A percentile compares a stretch with the other conserved stretches of the same genome.
Conservation (phyloP, 208 protist genomes). For the Crithidia thermophila region DNA sequence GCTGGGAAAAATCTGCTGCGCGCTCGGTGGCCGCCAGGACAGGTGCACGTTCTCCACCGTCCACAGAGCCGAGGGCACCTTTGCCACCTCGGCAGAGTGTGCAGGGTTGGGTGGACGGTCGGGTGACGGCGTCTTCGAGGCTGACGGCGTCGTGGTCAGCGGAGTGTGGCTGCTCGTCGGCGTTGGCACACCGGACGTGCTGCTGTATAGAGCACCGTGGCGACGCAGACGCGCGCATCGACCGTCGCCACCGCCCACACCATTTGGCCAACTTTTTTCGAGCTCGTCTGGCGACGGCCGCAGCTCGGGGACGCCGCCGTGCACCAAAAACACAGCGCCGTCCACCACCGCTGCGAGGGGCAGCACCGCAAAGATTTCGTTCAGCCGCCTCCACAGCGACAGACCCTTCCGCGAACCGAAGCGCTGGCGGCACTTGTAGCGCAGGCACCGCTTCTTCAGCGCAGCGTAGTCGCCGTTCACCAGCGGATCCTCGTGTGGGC, state of each 20-base stretch:
- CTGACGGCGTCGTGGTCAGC: neutral
- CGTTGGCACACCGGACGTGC: slow-evolving; percentile 9
- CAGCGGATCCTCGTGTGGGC: slow-evolving; percentile 82
- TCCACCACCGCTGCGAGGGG: slow-evolving; percentile 89
- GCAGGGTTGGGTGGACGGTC: too few relatives aligned
- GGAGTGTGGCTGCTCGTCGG: too few relatives aligned
- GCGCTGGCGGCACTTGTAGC: slow-evolving; percentile 64
- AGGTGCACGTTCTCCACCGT: too few relatives aligned
- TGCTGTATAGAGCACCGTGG: slow-evolving; percentile 3
- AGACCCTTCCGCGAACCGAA: slow-evolving; percentile 62
- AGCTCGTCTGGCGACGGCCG: neutral
- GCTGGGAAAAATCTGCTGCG: too few relatives aligned
- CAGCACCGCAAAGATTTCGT: slow-evolving; percentile 71
- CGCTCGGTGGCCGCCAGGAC: too few relatives aligned
- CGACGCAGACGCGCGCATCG: neutral
- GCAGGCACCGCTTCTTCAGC: slow-evolving; percentile 62
- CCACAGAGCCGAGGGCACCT: too few relatives aligned
- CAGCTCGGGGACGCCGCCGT: slow-evolving; percentile 88
- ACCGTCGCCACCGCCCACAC: neutral
- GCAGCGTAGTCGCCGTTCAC: slow-evolving; percentile 69
- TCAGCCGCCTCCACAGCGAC: slow-evolving; percentile 69
- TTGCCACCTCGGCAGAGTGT: too few relatives aligned
- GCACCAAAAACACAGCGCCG: slow-evolving; percentile 75
- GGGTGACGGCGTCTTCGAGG: neutral
- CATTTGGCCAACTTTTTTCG: neutral